Evolutionary conservation across 495 filamentous ascomycete genomes (phyloP), one percentile per base, ranked within the genome.

Genomic region (Mytilinidion resinicola): DNA sequence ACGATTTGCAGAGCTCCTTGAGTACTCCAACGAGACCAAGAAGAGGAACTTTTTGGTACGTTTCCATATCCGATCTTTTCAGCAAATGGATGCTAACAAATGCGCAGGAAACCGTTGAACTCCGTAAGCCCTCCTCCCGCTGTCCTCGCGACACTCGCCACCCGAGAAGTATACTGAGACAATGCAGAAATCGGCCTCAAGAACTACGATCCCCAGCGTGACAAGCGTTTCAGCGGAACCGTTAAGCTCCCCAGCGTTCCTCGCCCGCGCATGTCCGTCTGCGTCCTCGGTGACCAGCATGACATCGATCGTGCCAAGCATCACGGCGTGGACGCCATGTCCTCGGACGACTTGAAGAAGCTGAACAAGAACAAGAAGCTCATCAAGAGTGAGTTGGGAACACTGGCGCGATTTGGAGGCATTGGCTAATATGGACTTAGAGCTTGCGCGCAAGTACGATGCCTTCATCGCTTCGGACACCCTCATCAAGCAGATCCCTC

Each of bases 321-420:
- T 80, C 88, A 89, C 69, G 90, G 89, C 70, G 82, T 96, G 65
- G 93, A 98, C 67, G 90, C 91, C 77, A 97, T 97, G 91, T 93
- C 88, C 72, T 77, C 88, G 61, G 93, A 98, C 69, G 93, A 98
- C 77, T 79, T 98, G 76, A 97, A 97, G 88, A 98, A 98, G 86
- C 88, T 98, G 64, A 98, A 98, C 85, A 98, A 97, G 88, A 98
- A 98, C 88, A 98, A 98, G 87, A 98, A 98, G 85, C 85, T 98
- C 68, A 96, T 98, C 86, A 98, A 98, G 88, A 98, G 57, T 63
- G 20, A 15, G 56, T 56, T 5, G 15, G 19, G 14, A 30, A 49
- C 20, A 21, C 9, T 49, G 25, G 9, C 17, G 33, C 14, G 7
- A 25, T 25, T 25, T 33, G 19, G 9, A 11, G 1, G 8, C 4